phyloP scores from a whole-genome alignment of 1,284 basidiomycete genomes.

The Phlebopus sp. region DNA sequence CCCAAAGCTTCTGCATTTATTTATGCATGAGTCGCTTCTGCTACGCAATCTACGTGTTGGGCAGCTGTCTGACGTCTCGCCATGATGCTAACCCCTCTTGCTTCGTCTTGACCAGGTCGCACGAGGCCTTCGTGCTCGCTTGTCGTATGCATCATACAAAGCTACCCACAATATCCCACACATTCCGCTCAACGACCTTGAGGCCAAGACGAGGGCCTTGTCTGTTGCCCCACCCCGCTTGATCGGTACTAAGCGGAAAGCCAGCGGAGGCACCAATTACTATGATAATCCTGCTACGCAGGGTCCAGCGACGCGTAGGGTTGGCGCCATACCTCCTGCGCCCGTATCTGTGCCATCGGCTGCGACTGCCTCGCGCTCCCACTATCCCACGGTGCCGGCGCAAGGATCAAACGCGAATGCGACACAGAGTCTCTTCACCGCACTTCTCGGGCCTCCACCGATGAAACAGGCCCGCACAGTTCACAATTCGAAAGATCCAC shows the following conservation, averaged over 20 bases:
- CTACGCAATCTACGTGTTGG: slow-evolving; percentile 7
- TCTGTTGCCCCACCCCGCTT: slow-evolving; percentile 45
- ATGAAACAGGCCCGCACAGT: slow-evolving; percentile 71
- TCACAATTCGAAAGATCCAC: slow-evolving; percentile 67
- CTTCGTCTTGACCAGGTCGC: slow-evolving; percentile 55
- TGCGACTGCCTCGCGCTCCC: slow-evolving; percentile 36
- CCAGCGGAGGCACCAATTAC: slow-evolving; percentile 41
- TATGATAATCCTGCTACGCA: slow-evolving; percentile 51
- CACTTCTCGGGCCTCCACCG: slow-evolving; percentile 71
- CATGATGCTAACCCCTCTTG: slow-evolving; percentile 39
- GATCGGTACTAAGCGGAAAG: slow-evolving; percentile 58
- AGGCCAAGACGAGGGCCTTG: slow-evolving; percentile 51
- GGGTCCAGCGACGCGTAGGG: slow-evolving; percentile 32
- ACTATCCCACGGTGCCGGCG: slow-evolving; percentile 32
- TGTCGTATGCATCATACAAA: slow-evolving; percentile 79
- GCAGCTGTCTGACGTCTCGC: slow-evolving; percentile 18
- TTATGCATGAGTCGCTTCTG: background rate
- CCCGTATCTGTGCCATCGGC: slow-evolving; percentile 51
- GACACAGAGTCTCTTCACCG: slow-evolving; percentile 63
- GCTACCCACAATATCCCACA: slow-evolving; percentile 67
- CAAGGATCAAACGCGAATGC: slow-evolving; percentile 24
- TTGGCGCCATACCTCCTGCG: slow-evolving; percentile 29
- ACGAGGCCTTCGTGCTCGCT: slow-evolving; percentile 69
- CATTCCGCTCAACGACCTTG: slow-evolving; percentile 64
- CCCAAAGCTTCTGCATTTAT: background rate